These are phyloP conservation scores for Lipomyces sp. DNA, from an alignment of 805 yeast species.

Conservation along the genomic window DNA sequence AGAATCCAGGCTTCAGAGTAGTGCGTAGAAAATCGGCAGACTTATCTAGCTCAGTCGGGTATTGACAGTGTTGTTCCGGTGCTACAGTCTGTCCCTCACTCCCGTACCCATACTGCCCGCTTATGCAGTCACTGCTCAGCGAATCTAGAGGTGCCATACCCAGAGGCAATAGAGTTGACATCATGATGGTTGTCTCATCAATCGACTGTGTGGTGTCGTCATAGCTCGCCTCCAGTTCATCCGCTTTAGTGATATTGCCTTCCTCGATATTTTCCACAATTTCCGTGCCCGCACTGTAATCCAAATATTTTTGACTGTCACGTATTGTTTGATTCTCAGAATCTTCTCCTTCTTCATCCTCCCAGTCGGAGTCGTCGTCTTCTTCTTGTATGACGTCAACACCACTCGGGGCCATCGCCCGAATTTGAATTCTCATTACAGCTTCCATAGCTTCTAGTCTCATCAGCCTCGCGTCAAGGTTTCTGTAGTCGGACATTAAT, in stretches of 20 bases:
- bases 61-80: not conserved
- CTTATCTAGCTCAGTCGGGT: not conserved
- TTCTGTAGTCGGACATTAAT: slow-evolving; percentile 17
- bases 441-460: slow-evolving; percentile 18
- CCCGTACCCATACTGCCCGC: not conserved
- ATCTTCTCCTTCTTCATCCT: not conserved
- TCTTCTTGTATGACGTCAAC: not conserved
- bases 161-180: not conserved
- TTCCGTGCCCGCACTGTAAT: not conserved
- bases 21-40: not conserved
- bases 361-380: not conserved
- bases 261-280: not conserved
- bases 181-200: not conserved
- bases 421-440: slow-evolving; percentile 18
- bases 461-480: slow-evolving; percentile 19
- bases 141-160: not conserved
- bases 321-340: not conserved
- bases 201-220: not conserved
- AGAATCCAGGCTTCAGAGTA: not conserved
- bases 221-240: not conserved
- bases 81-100: not conserved
- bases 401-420: slow-evolving; percentile 1
- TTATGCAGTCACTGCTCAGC: not conserved
- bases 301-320: not conserved
- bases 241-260: not conserved